Base-by-base conservation (phyloP, 371 early-diverging fungal genomes). In the Dichotomocladium elegans region DNA sequence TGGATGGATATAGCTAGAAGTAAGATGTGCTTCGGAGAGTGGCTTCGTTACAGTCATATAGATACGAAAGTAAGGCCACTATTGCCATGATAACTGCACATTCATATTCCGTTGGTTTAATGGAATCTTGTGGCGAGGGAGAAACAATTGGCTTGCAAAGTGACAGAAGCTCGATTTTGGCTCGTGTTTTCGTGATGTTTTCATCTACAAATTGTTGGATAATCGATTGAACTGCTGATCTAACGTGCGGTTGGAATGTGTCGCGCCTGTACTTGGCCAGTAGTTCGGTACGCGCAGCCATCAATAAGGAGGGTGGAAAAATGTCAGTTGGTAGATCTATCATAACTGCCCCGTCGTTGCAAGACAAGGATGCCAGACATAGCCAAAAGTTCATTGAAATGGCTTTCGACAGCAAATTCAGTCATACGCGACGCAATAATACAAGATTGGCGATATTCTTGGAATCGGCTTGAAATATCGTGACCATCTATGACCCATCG, bases 11-110 rank as follows among this genome's bases (percentile, higher is more conserved):
- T 62, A 57, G 55, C 62, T 57, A 14, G 54, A 43, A n/a, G 51
- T 40, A 49, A 62, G 47, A 40, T 57, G 62, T 44, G 62, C 61
- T 45, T 62, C 57, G 12, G 57, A 62, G 34, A 62, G 41, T 33
- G 46, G 51, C 31, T 57, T 57, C 54, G 54, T 62, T 42, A 49
- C 51, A 62, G 46, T 54, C 55, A 44, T 53, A 62, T 41, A 54
- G 47, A 49, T 56, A 35, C 37, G 57, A 28, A 35, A 57, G 48
- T 47, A 55, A 45, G 41, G 47, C 37, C 45, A 47, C 51, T 45
- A 59, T 54, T 54, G 61, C 55, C 51, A 51, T 60, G 61, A 51
- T 55, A 55, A 60, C 52, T 47, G 55, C 52, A 55, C 55, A 60
- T 60, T 58, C 61, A 25, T 61, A 51, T 55, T 48, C 53, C 21